Evolutionary conservation across 148 eudicot species (phyloP).

Genomic region (Nepenthes mirabilis): DNA sequence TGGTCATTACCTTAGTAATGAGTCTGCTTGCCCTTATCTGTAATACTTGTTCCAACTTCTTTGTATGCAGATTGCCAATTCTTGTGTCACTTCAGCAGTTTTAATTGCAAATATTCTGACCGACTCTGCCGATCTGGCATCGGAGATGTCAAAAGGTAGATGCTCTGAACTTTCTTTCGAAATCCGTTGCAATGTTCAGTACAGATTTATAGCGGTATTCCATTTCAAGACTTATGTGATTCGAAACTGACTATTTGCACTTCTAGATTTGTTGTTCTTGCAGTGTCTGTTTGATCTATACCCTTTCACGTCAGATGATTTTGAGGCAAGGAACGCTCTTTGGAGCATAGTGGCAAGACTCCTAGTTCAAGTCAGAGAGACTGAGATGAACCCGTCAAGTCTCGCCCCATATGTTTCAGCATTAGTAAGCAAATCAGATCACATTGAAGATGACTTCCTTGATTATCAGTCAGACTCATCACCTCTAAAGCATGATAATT

Average conservation of each 20-base stretch:
- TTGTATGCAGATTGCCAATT: constrained; percentile 58
- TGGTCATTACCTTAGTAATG: neutral
- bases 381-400: constrained; percentile 37
- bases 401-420: constrained; percentile 34
- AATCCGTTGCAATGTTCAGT: neutral
- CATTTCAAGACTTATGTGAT: neutral
- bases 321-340: constrained; percentile 71
- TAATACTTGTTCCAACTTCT: neutral
- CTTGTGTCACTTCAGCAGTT: constrained; percentile 84
- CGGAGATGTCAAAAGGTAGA: constrained; percentile 63
- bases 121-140: constrained; percentile 48
- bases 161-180: neutral
- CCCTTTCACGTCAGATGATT: constrained; percentile 72
- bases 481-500: constrained; percentile 13
- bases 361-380: constrained; percentile 27
- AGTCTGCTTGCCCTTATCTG: neutral
- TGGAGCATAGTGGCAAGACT: constrained; percentile 69
- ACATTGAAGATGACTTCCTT: constrained; percentile 74
- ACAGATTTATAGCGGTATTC: neutral
- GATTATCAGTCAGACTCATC: constrained; percentile 26
- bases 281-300: constrained; percentile 66
- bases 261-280: constrained; percentile 50
- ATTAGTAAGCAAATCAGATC: constrained; percentile 46
- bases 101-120: constrained; percentile 72
- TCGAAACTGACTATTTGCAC: constrained; percentile 11